Conservation (phyloP, 2,329 filamentous ascomycete species). For the Arthrinium phaeospermum region DNA sequence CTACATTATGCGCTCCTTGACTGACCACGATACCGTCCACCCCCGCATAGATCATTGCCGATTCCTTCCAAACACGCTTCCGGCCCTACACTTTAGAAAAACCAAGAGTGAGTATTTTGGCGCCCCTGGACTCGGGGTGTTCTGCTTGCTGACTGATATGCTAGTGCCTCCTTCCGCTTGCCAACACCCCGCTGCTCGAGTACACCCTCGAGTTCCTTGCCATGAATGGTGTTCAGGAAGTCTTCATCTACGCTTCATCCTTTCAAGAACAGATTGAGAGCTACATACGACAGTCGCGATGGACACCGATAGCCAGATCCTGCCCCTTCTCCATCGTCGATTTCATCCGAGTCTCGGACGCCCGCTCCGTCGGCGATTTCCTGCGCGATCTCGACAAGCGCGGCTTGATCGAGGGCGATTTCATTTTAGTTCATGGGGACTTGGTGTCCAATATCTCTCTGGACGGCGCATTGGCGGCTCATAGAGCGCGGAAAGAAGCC, state of each 20-base stretch:
- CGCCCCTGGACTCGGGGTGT: background rate
- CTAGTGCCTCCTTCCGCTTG: constrained; percentile 89
- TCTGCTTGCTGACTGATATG: constrained; percentile 27
- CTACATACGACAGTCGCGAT: constrained; percentile 80
- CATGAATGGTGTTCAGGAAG: constrained; percentile 92
- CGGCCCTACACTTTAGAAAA: constrained; percentile 86
- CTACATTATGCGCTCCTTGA: constrained; percentile 23
- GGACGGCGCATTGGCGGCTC: constrained; percentile 77
- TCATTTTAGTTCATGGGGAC: constrained; percentile 91
- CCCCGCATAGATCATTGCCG: constrained; percentile 77
- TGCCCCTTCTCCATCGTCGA: constrained; percentile 79
- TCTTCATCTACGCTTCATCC: constrained; percentile 89
- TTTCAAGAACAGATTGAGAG: constrained; percentile 87
- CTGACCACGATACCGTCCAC: constrained; percentile 1
- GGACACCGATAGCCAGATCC: constrained; percentile 63
- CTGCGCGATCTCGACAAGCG: constrained; percentile 92
- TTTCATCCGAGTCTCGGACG: constrained; percentile 83
- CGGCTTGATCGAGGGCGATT: constrained; percentile 85
- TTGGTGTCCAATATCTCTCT: constrained; percentile 88
- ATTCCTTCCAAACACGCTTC: constrained; percentile 94
- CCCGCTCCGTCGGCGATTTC: constrained; percentile 88
- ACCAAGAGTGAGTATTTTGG: constrained; percentile 70
- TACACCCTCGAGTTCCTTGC: constrained; percentile 97
- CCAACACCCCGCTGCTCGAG: constrained; percentile 93
- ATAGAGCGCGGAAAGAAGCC: constrained; percentile 78